Evolutionary conservation across 1,284 basidiomycete species (phyloP).

Genomic region (Irpex lacteus): DNA sequence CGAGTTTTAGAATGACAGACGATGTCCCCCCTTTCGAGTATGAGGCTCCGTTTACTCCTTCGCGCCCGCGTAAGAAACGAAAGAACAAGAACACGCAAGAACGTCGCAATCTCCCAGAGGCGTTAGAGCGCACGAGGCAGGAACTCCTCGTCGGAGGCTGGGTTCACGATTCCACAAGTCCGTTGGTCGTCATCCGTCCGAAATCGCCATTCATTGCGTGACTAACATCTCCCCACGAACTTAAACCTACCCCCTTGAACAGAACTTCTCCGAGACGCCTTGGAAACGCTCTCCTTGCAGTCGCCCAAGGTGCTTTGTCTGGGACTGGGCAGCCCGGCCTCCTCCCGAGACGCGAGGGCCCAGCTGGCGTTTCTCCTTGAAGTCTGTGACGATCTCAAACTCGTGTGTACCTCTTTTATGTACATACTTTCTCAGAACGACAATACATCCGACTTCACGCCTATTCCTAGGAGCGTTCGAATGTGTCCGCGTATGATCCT

Average conservation of each 20-base stretch:
- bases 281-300: constrained; percentile 23
- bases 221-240: constrained; percentile 5
- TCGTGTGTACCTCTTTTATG: constrained; percentile 48
- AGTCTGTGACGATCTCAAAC: constrained; percentile 45
- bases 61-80: constrained; percentile 29
- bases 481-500: constrained; percentile 64
- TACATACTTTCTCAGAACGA: constrained; percentile 14
- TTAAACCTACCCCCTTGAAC: constrained; percentile 13
- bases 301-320: constrained; percentile 50
- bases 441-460: constrained; percentile 22
- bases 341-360: constrained; percentile 56
- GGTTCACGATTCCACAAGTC: constrained; percentile 26
- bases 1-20: constrained; percentile 1
- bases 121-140: constrained; percentile 22
- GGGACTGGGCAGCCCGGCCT: constrained; percentile 65
- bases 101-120: constrained; percentile 18
- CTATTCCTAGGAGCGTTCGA: constrained; percentile 39
- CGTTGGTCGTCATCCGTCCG: constrained; percentile 7
- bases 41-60: constrained; percentile 35
- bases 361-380: constrained; percentile 66
- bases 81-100: constrained; percentile 24
- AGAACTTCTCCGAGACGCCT: constrained; percentile 35
- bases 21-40: constrained; percentile 29
- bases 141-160: constrained; percentile 27
- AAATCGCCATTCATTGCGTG: neutral